A percentile compares a stretch with the other conserved stretches of the same genome.
These are phyloP conservation scores for Tylopilus rubrobrunneus DNA, from an alignment of 768 basidiomycete genomes.

Conservation along the genomic window DNA sequence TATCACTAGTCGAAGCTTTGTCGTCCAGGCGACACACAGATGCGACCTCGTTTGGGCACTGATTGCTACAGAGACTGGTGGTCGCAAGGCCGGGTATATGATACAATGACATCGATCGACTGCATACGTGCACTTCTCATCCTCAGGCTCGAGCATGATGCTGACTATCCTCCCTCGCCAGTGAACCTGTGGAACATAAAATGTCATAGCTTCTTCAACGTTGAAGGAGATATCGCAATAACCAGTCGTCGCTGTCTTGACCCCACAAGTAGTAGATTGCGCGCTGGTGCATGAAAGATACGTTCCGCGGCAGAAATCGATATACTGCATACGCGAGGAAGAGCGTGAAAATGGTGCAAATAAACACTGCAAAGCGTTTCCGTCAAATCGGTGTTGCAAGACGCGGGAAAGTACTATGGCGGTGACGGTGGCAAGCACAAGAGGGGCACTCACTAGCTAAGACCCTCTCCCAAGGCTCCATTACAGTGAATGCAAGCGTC, in stretches of 20 bases:
- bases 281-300: slow-evolving; percentile 50
- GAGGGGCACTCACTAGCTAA: slow-evolving; percentile 46
- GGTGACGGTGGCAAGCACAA: not conserved
- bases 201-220: slow-evolving; percentile 27
- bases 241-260: slow-evolving; percentile 39
- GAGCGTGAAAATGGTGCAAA: slow-evolving; percentile 38
- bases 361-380: slow-evolving; percentile 33
- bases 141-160: not conserved
- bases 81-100: not conserved
- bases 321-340: slow-evolving; percentile 49
- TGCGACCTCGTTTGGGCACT: too few relatives aligned
- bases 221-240: slow-evolving; percentile 24
- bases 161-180: slow-evolving; percentile 11
- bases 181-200: slow-evolving; percentile 5
- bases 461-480: slow-evolving; percentile 70
- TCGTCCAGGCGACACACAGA: too few relatives aligned
- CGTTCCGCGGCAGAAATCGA: slow-evolving; percentile 56
- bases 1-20: too few relatives aligned
- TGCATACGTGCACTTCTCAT: not conserved
- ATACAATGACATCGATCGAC: not conserved
- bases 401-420: not conserved
- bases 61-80: too few relatives aligned
- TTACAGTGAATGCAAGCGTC: slow-evolving; percentile 58
- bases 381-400: not conserved
- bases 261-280: slow-evolving; percentile 65